Percentiles rank a stretch among this genome's conserved stretches.
Conservation (phyloP, 768 basidiomycete species). For the Lentinula raphanica region DNA sequence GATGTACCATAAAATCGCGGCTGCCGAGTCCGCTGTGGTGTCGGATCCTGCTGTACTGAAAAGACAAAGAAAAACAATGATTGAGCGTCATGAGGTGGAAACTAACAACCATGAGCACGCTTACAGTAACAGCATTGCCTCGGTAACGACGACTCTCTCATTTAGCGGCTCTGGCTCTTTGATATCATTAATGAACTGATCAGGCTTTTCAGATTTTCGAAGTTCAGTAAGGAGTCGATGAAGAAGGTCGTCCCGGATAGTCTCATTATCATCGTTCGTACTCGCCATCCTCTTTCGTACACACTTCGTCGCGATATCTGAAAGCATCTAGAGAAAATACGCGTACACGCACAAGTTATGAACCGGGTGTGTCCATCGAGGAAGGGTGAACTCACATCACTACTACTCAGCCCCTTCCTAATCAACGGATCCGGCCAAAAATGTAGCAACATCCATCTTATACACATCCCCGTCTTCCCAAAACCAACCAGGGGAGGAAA, state of each 20-base stretch:
- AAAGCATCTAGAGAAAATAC: neutral
- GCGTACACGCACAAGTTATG: no score
- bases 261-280: neutral
- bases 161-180: neutral
- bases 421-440: constrained; percentile 4
- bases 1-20: constrained; percentile 1
- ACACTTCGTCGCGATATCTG: neutral
- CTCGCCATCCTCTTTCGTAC: neutral
- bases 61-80: no score
- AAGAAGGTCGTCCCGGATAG: neutral
- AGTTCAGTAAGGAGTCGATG: neutral
- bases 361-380: no score
- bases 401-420: constrained; percentile 1
- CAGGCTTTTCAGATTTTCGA: neutral
- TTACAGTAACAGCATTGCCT: constrained; percentile 1
- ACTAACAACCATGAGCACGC: neutral
- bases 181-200: neutral
- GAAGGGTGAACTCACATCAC: constrained; percentile 3
- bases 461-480: neutral
- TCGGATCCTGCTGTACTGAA: neutral
- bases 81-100: neutral
- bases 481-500: neutral
- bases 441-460: neutral
- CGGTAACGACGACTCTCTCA: constrained; percentile 1
- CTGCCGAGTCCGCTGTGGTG: constrained; percentile 1